These are phyloP conservation scores for Lepidium aucheri DNA, from an alignment of 345 rosid species.

Conservation along the genomic window DNA sequence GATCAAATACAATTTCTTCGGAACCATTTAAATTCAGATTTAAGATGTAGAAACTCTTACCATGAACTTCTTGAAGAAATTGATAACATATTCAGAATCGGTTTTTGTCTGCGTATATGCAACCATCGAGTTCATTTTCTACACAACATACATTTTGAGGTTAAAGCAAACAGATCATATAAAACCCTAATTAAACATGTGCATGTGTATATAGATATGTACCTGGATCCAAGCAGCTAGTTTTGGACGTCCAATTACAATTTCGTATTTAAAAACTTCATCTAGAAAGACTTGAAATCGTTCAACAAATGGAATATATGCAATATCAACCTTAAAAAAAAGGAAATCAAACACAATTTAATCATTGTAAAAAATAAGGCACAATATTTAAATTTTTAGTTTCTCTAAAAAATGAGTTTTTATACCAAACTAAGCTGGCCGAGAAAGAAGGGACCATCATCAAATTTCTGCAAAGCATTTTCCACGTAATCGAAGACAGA, in stretches of 20 bases:
- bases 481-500: too few species aligned
- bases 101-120: conserved; percentile 58
- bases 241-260: conserved; percentile 62
- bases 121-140: conserved; percentile 62
- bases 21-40: neutral
- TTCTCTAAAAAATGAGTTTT: neutral
- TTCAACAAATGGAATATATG: conserved; percentile 64
- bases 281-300: conserved; percentile 42
- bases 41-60: conserved; percentile 12
- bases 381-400: neutral
- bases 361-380: neutral
- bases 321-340: conserved; percentile 55
- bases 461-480: too few species aligned
- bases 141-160: neutral
- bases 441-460: too few species aligned
- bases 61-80: conserved; percentile 39
- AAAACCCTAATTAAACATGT: neutral
- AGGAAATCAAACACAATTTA: too few species aligned
- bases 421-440: too few species aligned
- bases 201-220: neutral
- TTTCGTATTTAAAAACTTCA: conserved; percentile 53
- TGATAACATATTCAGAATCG: conserved; percentile 47
- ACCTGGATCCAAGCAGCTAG: conserved; percentile 85
- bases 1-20: too few species aligned
- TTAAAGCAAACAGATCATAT: neutral